Evolutionary conservation across 768 basidiomycete genomes (phyloP), one percentile per base, ranked within the genome.

Genomic region (Pleurotus giganteus): DNA sequence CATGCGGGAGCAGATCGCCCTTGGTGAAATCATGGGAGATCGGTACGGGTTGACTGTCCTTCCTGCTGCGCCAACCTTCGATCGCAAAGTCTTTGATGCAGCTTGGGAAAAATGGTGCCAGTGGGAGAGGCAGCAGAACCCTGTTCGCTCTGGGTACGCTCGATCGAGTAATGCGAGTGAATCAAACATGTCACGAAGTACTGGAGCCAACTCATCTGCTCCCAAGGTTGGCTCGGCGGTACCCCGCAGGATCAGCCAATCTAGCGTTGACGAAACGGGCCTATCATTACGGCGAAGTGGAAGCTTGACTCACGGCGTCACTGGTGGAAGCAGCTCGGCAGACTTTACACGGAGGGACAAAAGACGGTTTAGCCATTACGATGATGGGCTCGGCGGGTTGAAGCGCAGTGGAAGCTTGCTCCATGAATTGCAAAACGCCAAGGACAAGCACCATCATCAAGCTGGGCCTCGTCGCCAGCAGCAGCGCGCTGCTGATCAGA

Each of bases 101-200:
- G 79, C 82, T 36, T 86, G 84, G 63, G 71, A 75, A 46, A 78
- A 75, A 58, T 86, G 83, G 78, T 78, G 79, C 29, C 69, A 73
- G 50, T 81, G 80, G 74, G 66, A 76, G 60, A 64, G 61, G 9
- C 65, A 74, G 47, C 66, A 72, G 47, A 71, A 60, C 57, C 32
- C 55, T 54, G 53, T 41, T 39, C 45, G 13, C 44, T 46, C 27
- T 32, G 55, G 50, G 56, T 37, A 57, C 39, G n/a, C 31, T 50
- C 15, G 28, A 47, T 49, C 43, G 23, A 41, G 59, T 28, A 36
- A 24, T 46, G 27, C 29, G 5, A 43, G 41, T 24, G 43, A 43
- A 12, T 42, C 41, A 27, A 54, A n/a, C 49, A 51, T 51, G 49
- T 51, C 49, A 15, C 34, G 34, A 15, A 51, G 32, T 23, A 51